A percentile compares a stretch with the other conserved stretches of the same genome.
Evolutionary conservation across 495 filamentous ascomycete species (phyloP).

Genomic region (Xylaria curta): DNA sequence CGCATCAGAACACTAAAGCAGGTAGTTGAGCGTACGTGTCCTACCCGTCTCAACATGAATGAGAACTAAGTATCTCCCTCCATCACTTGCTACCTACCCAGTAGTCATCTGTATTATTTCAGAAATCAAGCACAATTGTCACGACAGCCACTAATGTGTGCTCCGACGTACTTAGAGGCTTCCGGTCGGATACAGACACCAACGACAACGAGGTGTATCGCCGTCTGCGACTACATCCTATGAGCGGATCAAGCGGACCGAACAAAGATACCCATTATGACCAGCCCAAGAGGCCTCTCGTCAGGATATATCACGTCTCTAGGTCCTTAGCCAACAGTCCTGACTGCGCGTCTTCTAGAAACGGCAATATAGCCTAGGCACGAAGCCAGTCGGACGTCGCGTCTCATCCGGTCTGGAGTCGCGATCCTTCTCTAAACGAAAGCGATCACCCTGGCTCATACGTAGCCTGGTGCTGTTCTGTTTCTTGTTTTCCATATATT

Average conservation of each 20-base stretch:
- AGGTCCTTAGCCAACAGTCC: background rate
- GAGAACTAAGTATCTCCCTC: background rate
- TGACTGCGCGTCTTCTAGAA: background rate
- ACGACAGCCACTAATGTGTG: constrained; percentile 15
- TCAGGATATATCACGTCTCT: no score
- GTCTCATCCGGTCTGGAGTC: background rate
- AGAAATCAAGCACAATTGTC: background rate
- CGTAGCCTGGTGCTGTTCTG: background rate
- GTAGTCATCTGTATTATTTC: background rate
- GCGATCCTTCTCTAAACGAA: background rate
- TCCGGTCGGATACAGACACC: background rate
- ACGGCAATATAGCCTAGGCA: background rate
- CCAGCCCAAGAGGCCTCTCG: background rate
- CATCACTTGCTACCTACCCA: background rate
- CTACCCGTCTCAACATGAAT: constrained; percentile 1
- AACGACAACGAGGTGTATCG: background rate
- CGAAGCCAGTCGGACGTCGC: background rate
- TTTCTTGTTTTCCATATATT: background rate
- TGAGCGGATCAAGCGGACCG: background rate
- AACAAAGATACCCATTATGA: background rate
- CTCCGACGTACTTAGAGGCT: background rate
- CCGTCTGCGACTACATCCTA: background rate
- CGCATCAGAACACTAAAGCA: no score
- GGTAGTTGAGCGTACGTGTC: background rate
- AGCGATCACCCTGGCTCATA: background rate